Evolutionary conservation across 2,329 filamentous ascomycete genomes (phyloP).

Genomic region (Graphilbum ipis-grandicollis): DNA sequence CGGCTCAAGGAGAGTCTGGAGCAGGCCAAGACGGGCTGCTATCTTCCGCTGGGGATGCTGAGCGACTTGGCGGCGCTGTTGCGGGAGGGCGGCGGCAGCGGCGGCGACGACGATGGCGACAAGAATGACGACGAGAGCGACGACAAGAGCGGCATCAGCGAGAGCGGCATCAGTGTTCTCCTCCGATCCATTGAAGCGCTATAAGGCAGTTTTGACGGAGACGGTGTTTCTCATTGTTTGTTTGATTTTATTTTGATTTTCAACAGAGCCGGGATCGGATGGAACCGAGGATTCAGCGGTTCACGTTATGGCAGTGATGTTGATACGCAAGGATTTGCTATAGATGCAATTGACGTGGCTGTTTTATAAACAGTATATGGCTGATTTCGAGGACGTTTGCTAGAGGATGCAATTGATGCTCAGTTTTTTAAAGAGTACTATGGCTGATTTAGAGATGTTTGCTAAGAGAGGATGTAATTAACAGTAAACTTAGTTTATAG

Average conservation of each 20-base stretch:
- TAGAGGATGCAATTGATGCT: too few relatives aligned
- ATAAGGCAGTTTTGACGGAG: conserved; percentile 12
- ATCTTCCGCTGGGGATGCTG: conserved; percentile 69
- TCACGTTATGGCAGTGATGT: too few relatives aligned
- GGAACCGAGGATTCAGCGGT: too few relatives aligned
- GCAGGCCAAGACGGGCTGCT: conserved; percentile 58
- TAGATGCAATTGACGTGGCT: too few relatives aligned
- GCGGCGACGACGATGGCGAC: conserved; percentile 23
- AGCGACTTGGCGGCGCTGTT: conserved; percentile 75
- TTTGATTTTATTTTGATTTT: background rate
- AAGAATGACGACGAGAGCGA: conserved; percentile 16
- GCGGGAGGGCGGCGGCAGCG: conserved; percentile 24
- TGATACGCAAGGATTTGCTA: too few relatives aligned
- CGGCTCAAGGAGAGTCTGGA: conserved; percentile 78
- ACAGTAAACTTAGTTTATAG: too few relatives aligned
- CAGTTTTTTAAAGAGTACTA: too few relatives aligned
- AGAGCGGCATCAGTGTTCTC: conserved; percentile 40
- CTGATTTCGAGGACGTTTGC: too few relatives aligned
- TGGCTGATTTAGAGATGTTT: too few relatives aligned
- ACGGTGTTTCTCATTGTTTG: background rate
- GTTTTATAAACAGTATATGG: too few relatives aligned
- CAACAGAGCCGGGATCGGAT: too few relatives aligned
- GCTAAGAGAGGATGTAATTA: too few relatives aligned
- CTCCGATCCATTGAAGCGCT: conserved; percentile 41
- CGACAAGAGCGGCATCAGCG: conserved; percentile 20